Percentiles rank a stretch among this genome's conserved stretches.
phyloP scores from a whole-genome alignment of 192 early-diverging fungal genomes.

The Coemansia sp. region DNA sequence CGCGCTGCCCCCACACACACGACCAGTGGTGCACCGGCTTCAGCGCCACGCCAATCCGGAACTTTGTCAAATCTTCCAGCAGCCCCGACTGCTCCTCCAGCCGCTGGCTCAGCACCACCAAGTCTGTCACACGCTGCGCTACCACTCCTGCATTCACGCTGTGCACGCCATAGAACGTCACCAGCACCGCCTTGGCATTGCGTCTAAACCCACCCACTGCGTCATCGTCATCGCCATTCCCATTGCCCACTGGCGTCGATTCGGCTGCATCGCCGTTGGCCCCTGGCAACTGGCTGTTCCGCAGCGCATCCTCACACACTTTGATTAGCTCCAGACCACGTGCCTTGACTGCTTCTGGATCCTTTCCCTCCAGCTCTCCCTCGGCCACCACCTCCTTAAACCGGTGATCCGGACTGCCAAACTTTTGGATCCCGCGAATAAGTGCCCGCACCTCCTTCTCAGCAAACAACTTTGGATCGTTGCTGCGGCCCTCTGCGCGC shows the following conservation, averaged over 20 bases:
- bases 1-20: constrained; percentile 81
- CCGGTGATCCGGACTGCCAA: constrained; percentile 76
- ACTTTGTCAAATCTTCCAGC: constrained; percentile 62
- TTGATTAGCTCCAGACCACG: constrained; percentile 50
- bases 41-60: constrained; percentile 73
- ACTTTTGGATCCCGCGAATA: constrained; percentile 74
- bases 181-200: constrained; percentile 72
- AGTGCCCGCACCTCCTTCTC: constrained; percentile 86
- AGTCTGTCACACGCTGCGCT: constrained; percentile 70
- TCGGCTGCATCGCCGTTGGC: constrained; percentile 30
- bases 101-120: constrained; percentile 64
- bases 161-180: constrained; percentile 75
- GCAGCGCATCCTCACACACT: constrained; percentile 61
- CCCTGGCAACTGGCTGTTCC: constrained; percentile 31
- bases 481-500: constrained; percentile 29
- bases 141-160: constrained; percentile 85
- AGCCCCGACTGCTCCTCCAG: constrained; percentile 56
- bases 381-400: constrained; percentile 82
- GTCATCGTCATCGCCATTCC: constrained; percentile 42
- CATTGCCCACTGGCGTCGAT: constrained; percentile 9
- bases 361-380: constrained; percentile 72
- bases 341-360: constrained; percentile 53
- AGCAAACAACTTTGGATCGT: constrained; percentile 56
- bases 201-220: constrained; percentile 43
- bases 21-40: constrained; percentile 87